Percentiles rank a stretch among this genome's conserved stretches.
Evolutionary conservation across 1,139 yeast genomes (phyloP).

Genomic region (Lodderomyces jiufengensis): DNA sequence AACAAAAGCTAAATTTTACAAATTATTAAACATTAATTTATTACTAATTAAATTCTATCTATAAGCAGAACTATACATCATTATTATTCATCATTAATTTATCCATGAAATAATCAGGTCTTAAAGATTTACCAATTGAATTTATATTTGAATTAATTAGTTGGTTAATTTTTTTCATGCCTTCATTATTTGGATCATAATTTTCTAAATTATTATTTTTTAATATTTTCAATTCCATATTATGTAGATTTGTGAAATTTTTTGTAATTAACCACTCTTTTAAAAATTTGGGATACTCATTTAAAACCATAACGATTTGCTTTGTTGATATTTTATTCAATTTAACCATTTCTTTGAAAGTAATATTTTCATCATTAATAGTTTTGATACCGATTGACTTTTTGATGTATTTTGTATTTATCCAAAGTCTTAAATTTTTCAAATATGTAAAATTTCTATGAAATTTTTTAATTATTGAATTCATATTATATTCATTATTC

Average conservation of each 20-base stretch:
- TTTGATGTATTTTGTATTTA: constrained; percentile 19
- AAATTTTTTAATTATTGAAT: constrained; percentile 23
- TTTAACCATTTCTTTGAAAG: constrained; percentile 18
- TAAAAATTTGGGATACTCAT: constrained; percentile 18
- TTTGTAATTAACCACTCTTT: constrained; percentile 23
- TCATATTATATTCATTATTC: constrained; percentile 27
- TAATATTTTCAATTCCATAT: constrained; percentile 21
- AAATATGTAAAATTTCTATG: constrained; percentile 27
- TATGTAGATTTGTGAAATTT: constrained; percentile 27
- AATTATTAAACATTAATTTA: no score
- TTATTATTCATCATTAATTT: constrained; percentile 16
- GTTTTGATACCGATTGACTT: background rate
- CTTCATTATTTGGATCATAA: constrained; percentile 7
- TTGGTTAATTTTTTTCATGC: background rate
- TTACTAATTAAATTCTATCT: no score
- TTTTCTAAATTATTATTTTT: constrained; percentile 6
- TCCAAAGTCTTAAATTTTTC: constrained; percentile 35
- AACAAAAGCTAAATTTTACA: no score
- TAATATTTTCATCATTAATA: constrained; percentile 15
- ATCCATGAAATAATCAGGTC: constrained; percentile 28
- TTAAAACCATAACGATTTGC: constrained; percentile 30
- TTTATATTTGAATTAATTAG: constrained; percentile 10
- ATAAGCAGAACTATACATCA: no score
- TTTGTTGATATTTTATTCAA: constrained; percentile 20
- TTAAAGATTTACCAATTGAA: constrained; percentile 16